Base-by-base conservation (phyloP, 495 filamentous ascomycete species). In the Penicillium bovifimosum region DNA sequence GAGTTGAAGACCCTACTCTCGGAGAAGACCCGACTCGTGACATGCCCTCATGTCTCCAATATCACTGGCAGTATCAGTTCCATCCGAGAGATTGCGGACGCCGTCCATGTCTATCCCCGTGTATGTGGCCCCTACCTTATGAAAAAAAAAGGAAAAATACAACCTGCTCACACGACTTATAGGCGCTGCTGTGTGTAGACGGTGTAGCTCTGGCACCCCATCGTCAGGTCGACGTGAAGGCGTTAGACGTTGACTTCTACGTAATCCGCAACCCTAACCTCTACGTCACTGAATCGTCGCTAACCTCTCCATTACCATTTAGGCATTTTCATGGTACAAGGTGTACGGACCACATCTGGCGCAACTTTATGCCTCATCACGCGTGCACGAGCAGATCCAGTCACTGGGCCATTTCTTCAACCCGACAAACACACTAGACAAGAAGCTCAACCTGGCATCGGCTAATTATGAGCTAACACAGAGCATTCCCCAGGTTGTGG, bases 151-250 rank as follows among this genome's bases (percentile, higher is more conserved):
- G 32, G 5, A 27, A 24, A 24, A 2, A 27, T 45, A 7, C 76
- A 2, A 50, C 75, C 1, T 73, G 68, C 54, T 73, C 77, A n/a
- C 33, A 16, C 16, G 26, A 36, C n/a, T 27, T 38, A 5, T 24
- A 68, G 65, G 77, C 79, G 9, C 55, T 76, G 24, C 61, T 71
- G 3, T 70, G 63, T 31, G 79, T 81, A 1, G 79, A 90, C 66
- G 86, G 77, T 1, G 87, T 90, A 0, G 83, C 84, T 26, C 83
- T 80, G 53, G 86, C 86, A 11, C 86, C 87, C 3, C 87, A 91
- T 56, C 69, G 86, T 27, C 68, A 65, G 27, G 69, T 90, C 26
- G 84, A 91, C 61, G 83, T 90, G 13, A 70, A 69, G 47, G 80
- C 60, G 1, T 70, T 89, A 5, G 85, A 76, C 0, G 85, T 86